Evolutionary conservation across 345 rosid genomes (phyloP).

Genomic region (Acer yangbiense): DNA sequence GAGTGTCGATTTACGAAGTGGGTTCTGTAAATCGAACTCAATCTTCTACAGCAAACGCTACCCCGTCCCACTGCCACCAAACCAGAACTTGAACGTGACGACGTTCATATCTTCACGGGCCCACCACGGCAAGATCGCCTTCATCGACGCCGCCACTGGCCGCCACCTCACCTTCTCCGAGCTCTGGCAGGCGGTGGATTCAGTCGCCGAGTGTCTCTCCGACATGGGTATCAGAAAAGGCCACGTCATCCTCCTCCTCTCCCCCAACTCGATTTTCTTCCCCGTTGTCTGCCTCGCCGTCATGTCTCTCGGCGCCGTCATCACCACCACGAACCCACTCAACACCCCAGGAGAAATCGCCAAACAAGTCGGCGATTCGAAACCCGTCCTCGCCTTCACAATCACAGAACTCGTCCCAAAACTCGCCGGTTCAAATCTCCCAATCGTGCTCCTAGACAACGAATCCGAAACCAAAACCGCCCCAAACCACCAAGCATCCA

Average conservation of each 20-base stretch:
- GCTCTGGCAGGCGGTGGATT: constrained; percentile 75
- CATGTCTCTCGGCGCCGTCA: constrained; percentile 88
- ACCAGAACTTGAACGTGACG: constrained; percentile 60
- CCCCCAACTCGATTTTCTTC: constrained; percentile 85
- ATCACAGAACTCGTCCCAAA: constrained; percentile 60
- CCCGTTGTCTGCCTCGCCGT: constrained; percentile 93
- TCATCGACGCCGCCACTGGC: constrained; percentile 86
- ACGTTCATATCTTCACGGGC: constrained; percentile 80
- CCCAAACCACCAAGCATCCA: background rate
- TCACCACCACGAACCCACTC: constrained; percentile 87
- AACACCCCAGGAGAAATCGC: constrained; percentile 73
- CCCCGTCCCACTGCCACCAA: constrained; percentile 59
- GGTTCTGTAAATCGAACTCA: constrained; percentile 61
- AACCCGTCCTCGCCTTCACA: constrained; percentile 75
- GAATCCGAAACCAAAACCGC: constrained; percentile 17
- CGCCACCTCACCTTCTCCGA: constrained; percentile 59
- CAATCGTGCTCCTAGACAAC: constrained; percentile 57
- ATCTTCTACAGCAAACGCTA: constrained; percentile 74
- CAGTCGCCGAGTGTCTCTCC: constrained; percentile 57
- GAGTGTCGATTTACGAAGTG: constrained; percentile 49
- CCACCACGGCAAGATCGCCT: constrained; percentile 73
- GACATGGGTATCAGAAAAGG: constrained; percentile 84
- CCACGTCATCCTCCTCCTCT: constrained; percentile 75
- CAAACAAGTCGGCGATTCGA: constrained; percentile 63
- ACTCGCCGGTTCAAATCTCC: constrained; percentile 45